A percentile compares a stretch with the other conserved stretches of the same genome.
Evolutionary conservation across 805 yeast species (phyloP).

Genomic region (Blastobotrys chiropterorum): DNA sequence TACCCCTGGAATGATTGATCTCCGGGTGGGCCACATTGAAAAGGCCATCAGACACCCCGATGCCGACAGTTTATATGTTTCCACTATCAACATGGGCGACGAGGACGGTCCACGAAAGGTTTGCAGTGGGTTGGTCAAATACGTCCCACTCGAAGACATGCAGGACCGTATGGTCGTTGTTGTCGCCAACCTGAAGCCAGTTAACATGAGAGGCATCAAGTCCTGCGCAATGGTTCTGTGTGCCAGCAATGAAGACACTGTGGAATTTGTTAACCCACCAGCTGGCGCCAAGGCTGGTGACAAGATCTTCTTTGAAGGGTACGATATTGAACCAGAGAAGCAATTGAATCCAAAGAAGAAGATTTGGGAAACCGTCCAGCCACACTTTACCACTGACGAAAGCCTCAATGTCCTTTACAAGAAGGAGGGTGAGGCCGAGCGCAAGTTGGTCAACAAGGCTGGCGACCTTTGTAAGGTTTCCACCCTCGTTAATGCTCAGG

Average conservation of each 20-base stretch:
- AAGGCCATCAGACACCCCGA: constrained; percentile 97
- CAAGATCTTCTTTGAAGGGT: constrained; percentile 90
- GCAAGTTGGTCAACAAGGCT: constrained; percentile 66
- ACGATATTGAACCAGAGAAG: constrained; percentile 81
- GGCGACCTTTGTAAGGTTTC: constrained; percentile 75
- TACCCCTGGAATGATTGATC: constrained; percentile 78
- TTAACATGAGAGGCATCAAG: constrained; percentile 94
- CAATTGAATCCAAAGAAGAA: constrained; percentile 97
- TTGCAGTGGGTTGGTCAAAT: constrained; percentile 92
- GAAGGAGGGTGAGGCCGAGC: constrained; percentile 64
- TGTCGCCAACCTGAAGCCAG: constrained; percentile 96
- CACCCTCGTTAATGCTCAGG: constrained; percentile 68
- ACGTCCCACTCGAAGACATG: constrained; percentile 87
- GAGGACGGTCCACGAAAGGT: constrained; percentile 97
- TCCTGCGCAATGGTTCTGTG: constrained; percentile 96
- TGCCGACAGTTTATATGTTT: constrained; percentile 93
- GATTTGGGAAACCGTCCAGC: constrained; percentile 94
- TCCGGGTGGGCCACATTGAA: constrained; percentile 94
- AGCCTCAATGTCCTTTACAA: constrained; percentile 72
- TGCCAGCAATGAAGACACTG: constrained; percentile 58
- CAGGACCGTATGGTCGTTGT: constrained; percentile 87
- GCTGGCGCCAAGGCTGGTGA: constrained; percentile 91
- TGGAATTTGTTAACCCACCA: constrained; percentile 95
- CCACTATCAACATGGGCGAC: constrained; percentile 95
- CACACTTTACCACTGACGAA: constrained; percentile 76